Base-by-base conservation (phyloP, 73 alveolate species). In the Stentor roeselii region DNA sequence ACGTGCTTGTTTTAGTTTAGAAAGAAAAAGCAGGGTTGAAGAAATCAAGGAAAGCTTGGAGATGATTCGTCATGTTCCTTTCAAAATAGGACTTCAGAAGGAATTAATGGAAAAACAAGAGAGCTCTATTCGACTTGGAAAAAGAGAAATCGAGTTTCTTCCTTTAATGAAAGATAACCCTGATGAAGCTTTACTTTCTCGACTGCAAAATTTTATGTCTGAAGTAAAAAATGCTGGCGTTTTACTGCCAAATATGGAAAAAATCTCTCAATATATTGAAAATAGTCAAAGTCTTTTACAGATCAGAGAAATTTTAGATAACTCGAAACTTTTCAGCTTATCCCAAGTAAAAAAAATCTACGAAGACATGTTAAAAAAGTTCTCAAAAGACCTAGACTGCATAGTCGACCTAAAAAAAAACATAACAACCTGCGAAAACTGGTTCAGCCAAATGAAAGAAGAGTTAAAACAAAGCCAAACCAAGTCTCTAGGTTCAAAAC, bases 361-460 rank as follows among this genome's bases (percentile, higher is more conserved):
- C 21, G 67, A 50, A 21, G 21, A 6, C 21, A 50, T 50, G 67
- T 21, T 50, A 11, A 50, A 50, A 50, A 50, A 21, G 67, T 50
- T 50, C 21, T 50, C 67, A 11, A 50, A 50, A 50, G 67, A 50
- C 21, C 67, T 50, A 11, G 67, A 50, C 30, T 50, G 67, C 21
- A 50, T 50, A 21, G 67, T 50, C 6, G 67, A 50, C 6, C 21
- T 50, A 21, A 50, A 50, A 50, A 50, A 50, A 50, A 6, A 50
- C 21, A 67, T 67, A 27, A 27, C 21, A 67, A 32, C n/a, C 11
- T 67, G 80, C 2, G 37, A 67, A 1, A 21, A n/a, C 34, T 67
- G 80, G 42, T 67, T 67, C 34, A 67, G 37, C 41, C 15, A 21
- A 67, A 34, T 67, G 34, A 67, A 32, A 67, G 80, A 67, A 32